Base-by-base conservation (phyloP, 1,284 basidiomycete species). In the Marasmius sp. region DNA sequence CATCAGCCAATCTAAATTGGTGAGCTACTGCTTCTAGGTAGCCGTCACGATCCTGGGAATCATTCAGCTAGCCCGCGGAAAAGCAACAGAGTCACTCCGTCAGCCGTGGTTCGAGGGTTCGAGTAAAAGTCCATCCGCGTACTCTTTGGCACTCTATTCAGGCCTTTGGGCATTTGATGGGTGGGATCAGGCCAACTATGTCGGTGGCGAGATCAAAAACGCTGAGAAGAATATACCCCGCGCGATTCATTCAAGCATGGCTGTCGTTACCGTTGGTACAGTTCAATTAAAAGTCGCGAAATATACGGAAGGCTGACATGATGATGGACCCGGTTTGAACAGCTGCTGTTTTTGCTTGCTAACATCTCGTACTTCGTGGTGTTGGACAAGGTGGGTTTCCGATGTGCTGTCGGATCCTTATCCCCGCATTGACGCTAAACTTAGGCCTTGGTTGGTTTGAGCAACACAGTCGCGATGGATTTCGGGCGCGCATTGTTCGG, bases 81-180 rank as follows among this genome's bases (percentile, higher is more conserved):
- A 81, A 63, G 83, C 84, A 16, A 87, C 91, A 0, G 77, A 78
- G 14, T 90, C 92, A 1, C 78, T 93, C 51, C 81, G 76, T 53
- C 79, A 81, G 54, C 81, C 89, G 37, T 70, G 94, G 16, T 98
- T 97, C 68, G 77, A 81, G 7, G 89, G 85, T 2, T 91, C 94
- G 3, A 92, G 91, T 59, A 84, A 73, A 7, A 91, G 91, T 62
- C 91, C 93, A 0, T 91, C 93, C 3, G 81, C 88, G 3, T 99
- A 95, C 75, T 95, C 97, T 4, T 81, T 99, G 11, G 97, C 97
- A 0, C 77, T 98, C 3, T 99, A 98, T 76, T 97, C 94, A 11
- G 95, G 95, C 0, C 77, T 99, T 1, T 99, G 95, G 95, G 95
- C 95, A 1, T 95, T 94, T 69, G 94, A 96, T 72, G 95, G 96